These are phyloP conservation scores for Leccinum variicolor DNA, from an alignment of 768 basidiomycete genomes.

Conservation along the genomic window DNA sequence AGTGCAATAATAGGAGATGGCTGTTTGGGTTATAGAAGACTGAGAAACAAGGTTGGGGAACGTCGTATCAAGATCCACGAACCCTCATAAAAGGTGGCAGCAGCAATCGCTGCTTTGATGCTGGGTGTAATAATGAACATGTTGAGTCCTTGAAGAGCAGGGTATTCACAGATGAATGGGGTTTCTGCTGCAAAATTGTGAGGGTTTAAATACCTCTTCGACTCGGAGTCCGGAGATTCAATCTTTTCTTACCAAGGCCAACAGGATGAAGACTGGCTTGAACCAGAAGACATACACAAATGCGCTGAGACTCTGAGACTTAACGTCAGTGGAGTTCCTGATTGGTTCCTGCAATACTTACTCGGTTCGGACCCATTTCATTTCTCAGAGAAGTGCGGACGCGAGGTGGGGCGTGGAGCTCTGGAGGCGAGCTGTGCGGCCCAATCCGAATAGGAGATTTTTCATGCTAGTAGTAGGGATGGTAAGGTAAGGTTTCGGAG, in stretches of 20 bases:
- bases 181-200: neutral
- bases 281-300: neutral
- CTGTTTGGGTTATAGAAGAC: constrained; percentile 37
- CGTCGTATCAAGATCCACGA: neutral
- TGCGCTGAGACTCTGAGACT: too few relatives aligned
- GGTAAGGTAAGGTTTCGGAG: too few relatives aligned
- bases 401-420: too few relatives aligned
- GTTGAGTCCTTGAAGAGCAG: neutral
- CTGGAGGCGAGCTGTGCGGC: too few relatives aligned
- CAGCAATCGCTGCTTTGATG: constrained; percentile 9
- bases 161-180: neutral
- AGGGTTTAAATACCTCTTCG: constrained; percentile 17
- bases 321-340: too few relatives aligned
- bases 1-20: constrained; percentile 38
- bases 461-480: too few relatives aligned
- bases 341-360: too few relatives aligned
- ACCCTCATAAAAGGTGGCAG: constrained; percentile 15
- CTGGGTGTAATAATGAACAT: constrained; percentile 19
- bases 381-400: too few relatives aligned
- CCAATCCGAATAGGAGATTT: too few relatives aligned
- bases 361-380: too few relatives aligned
- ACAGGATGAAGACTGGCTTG: neutral
- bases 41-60: neutral
- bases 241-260: neutral
- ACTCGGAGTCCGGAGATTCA: neutral